phyloP scores from a whole-genome alignment of 164 flowering plant genomes.

The Cinnamomum micranthum region DNA sequence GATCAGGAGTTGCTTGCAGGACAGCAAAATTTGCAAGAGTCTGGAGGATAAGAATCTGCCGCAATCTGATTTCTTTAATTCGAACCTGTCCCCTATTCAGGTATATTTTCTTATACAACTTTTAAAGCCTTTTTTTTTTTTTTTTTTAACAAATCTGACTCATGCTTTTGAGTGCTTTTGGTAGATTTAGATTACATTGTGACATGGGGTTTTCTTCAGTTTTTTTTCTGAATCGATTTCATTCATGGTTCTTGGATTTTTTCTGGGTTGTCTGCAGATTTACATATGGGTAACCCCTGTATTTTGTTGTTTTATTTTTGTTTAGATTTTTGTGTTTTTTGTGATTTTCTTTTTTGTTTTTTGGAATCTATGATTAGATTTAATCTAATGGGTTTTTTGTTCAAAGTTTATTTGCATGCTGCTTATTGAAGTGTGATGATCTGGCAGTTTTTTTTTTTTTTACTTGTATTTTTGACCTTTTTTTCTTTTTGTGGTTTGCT shows the following conservation, averaged over 20 bases:
- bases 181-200: neutral
- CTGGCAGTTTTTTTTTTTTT: neutral
- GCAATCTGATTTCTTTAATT: conserved; percentile 25
- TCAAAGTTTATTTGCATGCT: neutral
- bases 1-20: conserved; percentile 57
- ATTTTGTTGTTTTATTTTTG: no score
- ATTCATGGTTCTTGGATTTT: neutral
- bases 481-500: no score
- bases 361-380: no score
- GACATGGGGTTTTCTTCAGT: neutral
- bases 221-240: neutral
- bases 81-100: conserved; percentile 51
- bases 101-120: conserved; percentile 19
- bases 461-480: no score
- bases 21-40: conserved; percentile 41
- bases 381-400: no score
- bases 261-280: neutral
- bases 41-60: conserved; percentile 11
- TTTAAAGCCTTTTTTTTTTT: neutral
- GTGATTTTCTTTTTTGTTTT: neutral
- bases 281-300: neutral
- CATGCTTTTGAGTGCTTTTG: neutral
- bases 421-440: neutral
- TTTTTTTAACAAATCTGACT: neutral
- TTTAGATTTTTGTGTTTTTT: neutral